A percentile compares a stretch with the other conserved stretches of the same genome.
These are phyloP conservation scores for Geotrichum bryndzae DNA, from an alignment of 1,139 yeast genomes.

Conservation along the genomic window DNA sequence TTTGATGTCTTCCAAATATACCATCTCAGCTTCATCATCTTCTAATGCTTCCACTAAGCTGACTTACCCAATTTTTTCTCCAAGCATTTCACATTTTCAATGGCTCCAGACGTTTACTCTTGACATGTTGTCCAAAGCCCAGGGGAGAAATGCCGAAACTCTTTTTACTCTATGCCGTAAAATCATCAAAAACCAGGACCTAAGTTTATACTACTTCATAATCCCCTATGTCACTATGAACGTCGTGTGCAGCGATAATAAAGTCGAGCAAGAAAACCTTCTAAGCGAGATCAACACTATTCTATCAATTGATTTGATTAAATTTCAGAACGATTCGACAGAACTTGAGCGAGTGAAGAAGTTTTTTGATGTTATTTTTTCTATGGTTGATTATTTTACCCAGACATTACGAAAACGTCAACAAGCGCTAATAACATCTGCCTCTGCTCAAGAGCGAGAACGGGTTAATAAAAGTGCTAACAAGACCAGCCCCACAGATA, in stretches of 20 bases:
- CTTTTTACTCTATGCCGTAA: conserved; percentile 63
- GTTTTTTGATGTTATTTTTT: conserved; percentile 59
- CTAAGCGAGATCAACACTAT: conserved; percentile 54
- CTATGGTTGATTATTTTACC: conserved; percentile 74
- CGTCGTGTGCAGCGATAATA: conserved; percentile 51
- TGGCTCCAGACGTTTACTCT: conserved; percentile 73
- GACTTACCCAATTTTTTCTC: conserved; percentile 46
- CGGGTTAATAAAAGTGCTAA: conserved; percentile 8
- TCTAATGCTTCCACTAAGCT: conserved; percentile 20
- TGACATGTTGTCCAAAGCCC: conserved; percentile 51
- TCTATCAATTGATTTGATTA: conserved; percentile 40
- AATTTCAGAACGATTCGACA: conserved; percentile 42
- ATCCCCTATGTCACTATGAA: conserved; percentile 74
- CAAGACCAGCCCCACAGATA: conserved; percentile 4
- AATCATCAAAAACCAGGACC: conserved; percentile 55
- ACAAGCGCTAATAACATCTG: conserved; percentile 19
- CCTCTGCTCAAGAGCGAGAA: conserved; percentile 12
- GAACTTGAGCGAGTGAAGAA: conserved; percentile 45
- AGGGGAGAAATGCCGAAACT: conserved; percentile 39
- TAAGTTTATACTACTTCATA: conserved; percentile 62
- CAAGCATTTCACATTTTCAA: conserved; percentile 37
- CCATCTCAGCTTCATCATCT: conserved; percentile 42
- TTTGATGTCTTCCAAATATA: conserved; percentile 63
- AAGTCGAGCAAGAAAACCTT: conserved; percentile 43
- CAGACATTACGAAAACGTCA: conserved; percentile 56